Evolutionary conservation across 768 basidiomycete genomes (phyloP).

Genomic region (Mycena vitilis): DNA sequence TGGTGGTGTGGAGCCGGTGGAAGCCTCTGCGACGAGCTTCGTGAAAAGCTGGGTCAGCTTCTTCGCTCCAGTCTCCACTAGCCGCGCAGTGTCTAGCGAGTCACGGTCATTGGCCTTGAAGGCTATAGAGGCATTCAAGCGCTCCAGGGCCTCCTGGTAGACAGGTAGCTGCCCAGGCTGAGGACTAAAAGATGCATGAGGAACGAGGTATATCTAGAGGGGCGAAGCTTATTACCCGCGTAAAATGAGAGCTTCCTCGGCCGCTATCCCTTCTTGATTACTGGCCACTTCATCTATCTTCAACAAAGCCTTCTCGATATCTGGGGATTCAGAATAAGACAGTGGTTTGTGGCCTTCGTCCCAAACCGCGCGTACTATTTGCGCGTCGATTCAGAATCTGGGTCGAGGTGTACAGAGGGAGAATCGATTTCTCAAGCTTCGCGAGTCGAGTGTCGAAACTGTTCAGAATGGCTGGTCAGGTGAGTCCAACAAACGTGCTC

Average conservation of each 20-base stretch:
- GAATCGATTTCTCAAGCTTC: conserved; percentile 86
- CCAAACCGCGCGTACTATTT: conserved; percentile 65
- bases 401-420: conserved; percentile 84
- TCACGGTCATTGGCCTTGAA: conserved; percentile 40
- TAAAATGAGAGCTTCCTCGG: conserved; percentile 82
- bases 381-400: conserved; percentile 79
- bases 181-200: conserved; percentile 58
- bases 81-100: conserved; percentile 58
- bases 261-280: conserved; percentile 79
- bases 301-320: conserved; percentile 81
- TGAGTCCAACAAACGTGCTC: conserved; percentile 40
- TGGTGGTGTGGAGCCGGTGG: conserved; percentile 76
- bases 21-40: conserved; percentile 89
- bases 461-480: conserved; percentile 76
- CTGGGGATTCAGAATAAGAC: conserved; percentile 48
- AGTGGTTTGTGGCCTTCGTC: neutral
- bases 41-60: conserved; percentile 86
- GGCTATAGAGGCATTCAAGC: conserved; percentile 63
- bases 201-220: neutral
- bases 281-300: conserved; percentile 86
- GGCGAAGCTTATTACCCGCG: conserved; percentile 70
- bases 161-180: conserved; percentile 71
- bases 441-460: conserved; percentile 87
- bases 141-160: conserved; percentile 81
- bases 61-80: conserved; percentile 86